Percentiles rank a stretch among this genome's conserved stretches.
These are phyloP conservation scores for Phialophora tarda DNA, from an alignment of 2,329 filamentous ascomycete genomes.

Conservation along the genomic window DNA sequence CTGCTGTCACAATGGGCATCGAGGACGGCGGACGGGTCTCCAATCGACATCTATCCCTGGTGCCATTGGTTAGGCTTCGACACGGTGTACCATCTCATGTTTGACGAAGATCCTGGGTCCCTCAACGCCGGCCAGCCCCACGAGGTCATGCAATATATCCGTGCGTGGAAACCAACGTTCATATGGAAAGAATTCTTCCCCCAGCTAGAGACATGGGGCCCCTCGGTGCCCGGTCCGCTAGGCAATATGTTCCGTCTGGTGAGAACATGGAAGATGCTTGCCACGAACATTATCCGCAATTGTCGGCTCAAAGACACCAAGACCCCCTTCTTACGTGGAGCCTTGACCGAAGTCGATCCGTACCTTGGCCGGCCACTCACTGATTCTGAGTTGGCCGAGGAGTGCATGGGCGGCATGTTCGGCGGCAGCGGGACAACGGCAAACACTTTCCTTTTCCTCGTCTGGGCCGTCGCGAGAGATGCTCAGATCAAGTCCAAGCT, in stretches of 20 bases:
- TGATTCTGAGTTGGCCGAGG: conserved; percentile 25
- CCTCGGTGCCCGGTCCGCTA: conserved; percentile 19
- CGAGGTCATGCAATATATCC: conserved; percentile 22
- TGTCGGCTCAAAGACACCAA: conserved; percentile 14
- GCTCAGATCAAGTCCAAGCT: conserved; percentile 11
- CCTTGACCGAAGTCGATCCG: conserved; percentile 16
- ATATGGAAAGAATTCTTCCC: conserved; percentile 29
- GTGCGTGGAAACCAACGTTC: conserved; percentile 24
- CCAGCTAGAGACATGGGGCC: conserved; percentile 23
- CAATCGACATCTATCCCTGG: conserved; percentile 29
- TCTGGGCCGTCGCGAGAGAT: conserved; percentile 9
- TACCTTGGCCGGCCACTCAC: conserved; percentile 21
- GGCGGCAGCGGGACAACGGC: conserved; percentile 27
- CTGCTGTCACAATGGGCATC: conserved; percentile 25
- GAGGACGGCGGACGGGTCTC: not conserved
- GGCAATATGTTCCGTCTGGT: conserved; percentile 25
- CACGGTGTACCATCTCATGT: conserved; percentile 29
- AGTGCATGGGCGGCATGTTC: conserved; percentile 31
- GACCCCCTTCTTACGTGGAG: conserved; percentile 20
- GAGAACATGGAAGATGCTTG: conserved; percentile 12
- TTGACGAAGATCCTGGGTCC: conserved; percentile 28
- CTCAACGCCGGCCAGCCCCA: conserved; percentile 14
- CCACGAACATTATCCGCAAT: conserved; percentile 12
- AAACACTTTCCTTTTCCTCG: conserved; percentile 28
- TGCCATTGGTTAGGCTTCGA: conserved; percentile 30